Evolutionary conservation across 331 rosid genomes (phyloP).

Genomic region (Erythrophleum ivorense): DNA sequence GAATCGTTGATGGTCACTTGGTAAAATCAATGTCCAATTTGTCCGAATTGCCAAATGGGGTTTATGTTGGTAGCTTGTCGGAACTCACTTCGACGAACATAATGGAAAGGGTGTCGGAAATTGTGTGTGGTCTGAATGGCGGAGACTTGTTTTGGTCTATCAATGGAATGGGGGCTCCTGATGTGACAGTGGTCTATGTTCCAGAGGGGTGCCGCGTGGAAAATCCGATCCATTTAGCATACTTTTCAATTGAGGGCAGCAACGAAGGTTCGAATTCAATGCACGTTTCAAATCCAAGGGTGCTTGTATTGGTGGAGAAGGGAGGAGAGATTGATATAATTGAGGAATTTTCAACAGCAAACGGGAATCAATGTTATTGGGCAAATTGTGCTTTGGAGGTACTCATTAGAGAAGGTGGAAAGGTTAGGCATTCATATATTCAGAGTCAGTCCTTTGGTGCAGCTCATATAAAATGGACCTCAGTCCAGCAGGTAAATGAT

Average conservation of each 20-base stretch:
- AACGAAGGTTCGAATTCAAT: conserved; percentile 48
- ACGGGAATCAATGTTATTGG: conserved; percentile 66
- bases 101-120: conserved; percentile 54
- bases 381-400: conserved; percentile 77
- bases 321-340: conserved; percentile 72
- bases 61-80: conserved; percentile 67
- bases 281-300: conserved; percentile 87
- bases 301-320: conserved; percentile 76
- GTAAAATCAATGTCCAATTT: conserved; percentile 38
- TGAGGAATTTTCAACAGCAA: conserved; percentile 66
- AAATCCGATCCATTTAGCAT: conserved; percentile 65
- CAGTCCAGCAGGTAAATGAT: conserved; percentile 71
- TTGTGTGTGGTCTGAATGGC: conserved; percentile 29
- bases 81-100: conserved; percentile 46
- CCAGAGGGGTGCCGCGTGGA: conserved; percentile 71
- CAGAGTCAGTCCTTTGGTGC: conserved; percentile 78
- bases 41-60: conserved; percentile 55
- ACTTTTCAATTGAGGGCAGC: conserved; percentile 52
- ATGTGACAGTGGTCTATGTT: conserved; percentile 76
- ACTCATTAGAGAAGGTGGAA: conserved; percentile 75
- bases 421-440: conserved; percentile 81
- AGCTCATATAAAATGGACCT: conserved; percentile 96
- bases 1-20: conserved; percentile 63
- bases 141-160: conserved; percentile 92
- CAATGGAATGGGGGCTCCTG: conserved; percentile 91